Evolutionary conservation across 768 basidiomycete genomes (phyloP).

Genomic region (Phanerochaete carnosa): DNA sequence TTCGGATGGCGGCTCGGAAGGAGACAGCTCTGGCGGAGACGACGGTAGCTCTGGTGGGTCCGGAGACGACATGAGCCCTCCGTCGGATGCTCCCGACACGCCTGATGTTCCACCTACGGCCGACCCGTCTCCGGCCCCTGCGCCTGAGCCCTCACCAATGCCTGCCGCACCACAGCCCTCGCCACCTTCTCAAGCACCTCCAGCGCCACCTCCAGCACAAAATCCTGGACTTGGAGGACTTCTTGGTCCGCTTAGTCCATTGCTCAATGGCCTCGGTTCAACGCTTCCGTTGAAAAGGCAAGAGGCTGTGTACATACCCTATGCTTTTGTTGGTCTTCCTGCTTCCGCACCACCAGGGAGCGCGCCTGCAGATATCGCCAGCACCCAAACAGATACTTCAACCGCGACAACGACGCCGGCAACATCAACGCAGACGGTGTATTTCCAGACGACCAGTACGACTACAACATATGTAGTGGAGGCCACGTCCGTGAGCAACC

Average conservation of each 20-base stretch:
- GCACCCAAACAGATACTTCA: background rate
- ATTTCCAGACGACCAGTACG: background rate
- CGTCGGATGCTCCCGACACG: background rate
- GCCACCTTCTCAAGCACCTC: background rate
- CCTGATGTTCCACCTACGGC: too few relatives aligned
- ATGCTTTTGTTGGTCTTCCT: background rate
- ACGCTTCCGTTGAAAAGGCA: background rate
- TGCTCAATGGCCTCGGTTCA: background rate
- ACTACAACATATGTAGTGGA: background rate
- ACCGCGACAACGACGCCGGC: conserved; percentile 3
- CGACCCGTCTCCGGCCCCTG: background rate
- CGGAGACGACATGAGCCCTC: background rate
- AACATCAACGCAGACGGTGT: conserved; percentile 4
- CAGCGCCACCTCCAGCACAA: background rate
- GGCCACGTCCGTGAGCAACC: background rate
- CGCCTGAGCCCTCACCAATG: background rate
- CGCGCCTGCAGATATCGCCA: background rate
- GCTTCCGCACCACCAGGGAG: background rate
- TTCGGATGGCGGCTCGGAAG: too few relatives aligned
- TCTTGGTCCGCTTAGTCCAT: background rate
- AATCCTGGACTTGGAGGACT: background rate
- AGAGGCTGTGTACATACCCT: background rate
- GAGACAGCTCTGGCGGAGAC: conserved; percentile 3
- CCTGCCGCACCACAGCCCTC: background rate
- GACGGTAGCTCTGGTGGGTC: background rate